A percentile compares a stretch with the other conserved stretches of the same genome.
Evolutionary conservation across 176 grass and related monocot genomes (phyloP).

Genomic region (Cenchrus americanus): DNA sequence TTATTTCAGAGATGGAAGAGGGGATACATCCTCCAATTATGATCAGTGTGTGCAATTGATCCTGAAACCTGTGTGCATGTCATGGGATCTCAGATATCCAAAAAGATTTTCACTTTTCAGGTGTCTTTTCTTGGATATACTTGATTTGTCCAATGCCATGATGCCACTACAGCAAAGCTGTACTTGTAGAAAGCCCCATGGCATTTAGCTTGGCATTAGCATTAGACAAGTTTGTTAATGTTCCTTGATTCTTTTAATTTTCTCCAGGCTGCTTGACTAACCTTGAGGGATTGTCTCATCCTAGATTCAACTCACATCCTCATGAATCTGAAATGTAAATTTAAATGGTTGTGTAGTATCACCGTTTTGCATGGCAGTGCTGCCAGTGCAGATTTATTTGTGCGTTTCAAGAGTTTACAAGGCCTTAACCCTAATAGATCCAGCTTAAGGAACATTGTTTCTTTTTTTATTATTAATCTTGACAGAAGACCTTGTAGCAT

Average conservation of each 20-base stretch:
- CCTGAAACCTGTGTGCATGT: neutral
- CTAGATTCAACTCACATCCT: slow-evolving; percentile 36
- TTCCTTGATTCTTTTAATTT: slow-evolving; percentile 35
- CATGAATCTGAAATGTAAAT: slow-evolving; percentile 16
- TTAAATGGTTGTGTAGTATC: neutral
- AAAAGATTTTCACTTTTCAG: slow-evolving; percentile 47
- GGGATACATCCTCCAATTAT: slow-evolving; percentile 43
- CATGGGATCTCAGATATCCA: slow-evolving; percentile 1
- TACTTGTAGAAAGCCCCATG: slow-evolving; percentile 34
- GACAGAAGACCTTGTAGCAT: neutral
- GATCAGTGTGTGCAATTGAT: slow-evolving; percentile 60
- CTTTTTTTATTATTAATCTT: neutral
- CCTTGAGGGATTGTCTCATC: slow-evolving; percentile 21
- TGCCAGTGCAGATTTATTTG: slow-evolving; percentile 20
- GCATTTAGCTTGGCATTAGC: slow-evolving; percentile 30
- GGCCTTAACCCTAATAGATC: neutral
- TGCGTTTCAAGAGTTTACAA: slow-evolving; percentile 4
- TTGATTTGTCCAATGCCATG: slow-evolving; percentile 2
- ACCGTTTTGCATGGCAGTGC: neutral
- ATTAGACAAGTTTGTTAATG: slow-evolving; percentile 18
- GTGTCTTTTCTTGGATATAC: slow-evolving; percentile 26
- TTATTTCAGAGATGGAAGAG: slow-evolving; percentile 22
- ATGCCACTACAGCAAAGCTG: slow-evolving; percentile 20
- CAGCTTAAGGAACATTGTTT: neutral
- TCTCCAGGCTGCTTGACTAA: slow-evolving; percentile 28